phyloP scores from a whole-genome alignment of 2,329 filamentous ascomycete genomes.

The Dactylellina leptospora region DNA sequence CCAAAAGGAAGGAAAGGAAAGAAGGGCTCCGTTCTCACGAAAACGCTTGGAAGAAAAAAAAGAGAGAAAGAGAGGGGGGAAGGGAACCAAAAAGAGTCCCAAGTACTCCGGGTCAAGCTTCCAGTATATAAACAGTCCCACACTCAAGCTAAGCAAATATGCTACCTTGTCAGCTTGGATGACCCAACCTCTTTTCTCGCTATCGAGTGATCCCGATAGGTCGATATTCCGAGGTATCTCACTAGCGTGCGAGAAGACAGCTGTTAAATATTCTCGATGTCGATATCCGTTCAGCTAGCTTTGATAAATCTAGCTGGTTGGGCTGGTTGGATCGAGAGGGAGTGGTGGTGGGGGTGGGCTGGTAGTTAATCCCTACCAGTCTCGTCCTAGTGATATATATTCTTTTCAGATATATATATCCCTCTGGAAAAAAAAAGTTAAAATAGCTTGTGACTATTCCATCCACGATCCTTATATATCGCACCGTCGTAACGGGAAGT shows the following conservation, averaged over 20 bases:
- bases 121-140: constrained; percentile 30
- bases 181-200: not conserved
- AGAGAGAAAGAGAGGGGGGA: constrained; percentile 4
- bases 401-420: too few species aligned
- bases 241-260: not conserved
- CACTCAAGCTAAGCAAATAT: not conserved
- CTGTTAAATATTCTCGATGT: too few species aligned
- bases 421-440: too few species aligned
- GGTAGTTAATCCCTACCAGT: too few species aligned
- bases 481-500: not conserved
- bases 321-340: too few species aligned
- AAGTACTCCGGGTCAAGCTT: not conserved
- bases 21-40: not conserved
- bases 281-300: too few species aligned
- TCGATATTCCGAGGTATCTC: not conserved
- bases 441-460: too few species aligned
- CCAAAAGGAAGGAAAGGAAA: not conserved
- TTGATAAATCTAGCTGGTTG: too few species aligned
- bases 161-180: constrained; percentile 3
- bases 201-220: constrained; percentile 4
- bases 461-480: too few species aligned
- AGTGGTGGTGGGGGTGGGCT: too few species aligned
- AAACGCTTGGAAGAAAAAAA: not conserved
- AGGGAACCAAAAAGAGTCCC: not conserved
- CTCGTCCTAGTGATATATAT: too few species aligned